Conservation (phyloP, 805 yeast genomes). For the Ogataea paraovalis region DNA sequence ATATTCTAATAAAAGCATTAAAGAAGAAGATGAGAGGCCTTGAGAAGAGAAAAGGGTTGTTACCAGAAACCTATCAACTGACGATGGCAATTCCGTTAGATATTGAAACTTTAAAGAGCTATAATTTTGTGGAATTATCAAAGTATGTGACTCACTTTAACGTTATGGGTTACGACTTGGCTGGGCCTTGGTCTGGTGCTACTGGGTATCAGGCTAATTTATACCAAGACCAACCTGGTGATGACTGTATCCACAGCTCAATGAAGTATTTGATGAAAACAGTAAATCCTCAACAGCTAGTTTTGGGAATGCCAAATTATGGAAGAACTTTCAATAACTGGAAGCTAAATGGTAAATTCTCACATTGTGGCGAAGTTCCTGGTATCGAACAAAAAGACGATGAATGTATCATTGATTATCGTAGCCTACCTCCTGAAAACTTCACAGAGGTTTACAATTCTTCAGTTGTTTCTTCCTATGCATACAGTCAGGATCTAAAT, state of each 20-base stretch:
- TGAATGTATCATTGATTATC: conserved; percentile 23
- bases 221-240: conserved; percentile 22
- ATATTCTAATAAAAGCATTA: conserved; percentile 38
- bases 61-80: conserved; percentile 37
- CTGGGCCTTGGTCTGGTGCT: conserved; percentile 67
- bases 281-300: conserved; percentile 38
- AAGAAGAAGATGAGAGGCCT: conserved; percentile 37
- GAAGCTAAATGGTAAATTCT: conserved; percentile 11
- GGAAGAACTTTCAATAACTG: conserved; percentile 42
- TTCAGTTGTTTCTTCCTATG: conserved; percentile 49
- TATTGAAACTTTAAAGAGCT: conserved; percentile 36
- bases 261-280: conserved; percentile 27
- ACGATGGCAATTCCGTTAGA: conserved; percentile 79
- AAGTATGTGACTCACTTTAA: conserved; percentile 66
- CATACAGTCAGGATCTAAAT: conserved; percentile 36
- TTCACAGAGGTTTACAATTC: conserved; percentile 48
- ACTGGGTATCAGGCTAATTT: conserved; percentile 73
- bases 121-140: conserved; percentile 54
- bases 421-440: conserved; percentile 21
- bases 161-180: conserved; percentile 86
- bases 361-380: conserved; percentile 18
- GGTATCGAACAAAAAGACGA: conserved; percentile 8
- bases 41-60: conserved; percentile 27
- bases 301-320: conserved; percentile 85
- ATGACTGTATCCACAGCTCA: conserved; percentile 42